A percentile compares a stretch with the other conserved stretches of the same genome.
Conservation (phyloP, 768 basidiomycete genomes). For the Mycena maculata region DNA sequence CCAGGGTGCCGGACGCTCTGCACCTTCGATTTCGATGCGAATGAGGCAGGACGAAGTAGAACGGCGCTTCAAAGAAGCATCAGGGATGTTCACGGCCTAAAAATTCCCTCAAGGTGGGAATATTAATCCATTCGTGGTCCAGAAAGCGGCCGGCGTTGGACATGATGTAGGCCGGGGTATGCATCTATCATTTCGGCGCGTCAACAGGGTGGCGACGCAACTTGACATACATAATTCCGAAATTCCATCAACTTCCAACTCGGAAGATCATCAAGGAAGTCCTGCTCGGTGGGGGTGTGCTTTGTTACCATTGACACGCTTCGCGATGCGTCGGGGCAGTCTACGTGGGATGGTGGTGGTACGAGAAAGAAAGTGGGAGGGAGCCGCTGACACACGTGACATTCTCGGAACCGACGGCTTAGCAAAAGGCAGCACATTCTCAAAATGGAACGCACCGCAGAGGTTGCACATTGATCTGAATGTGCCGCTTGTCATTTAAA, state of each 20-base stretch:
- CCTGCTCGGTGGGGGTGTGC: not conserved
- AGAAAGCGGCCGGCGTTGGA: not conserved
- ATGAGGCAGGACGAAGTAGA: not conserved
- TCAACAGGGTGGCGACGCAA: too few species aligned
- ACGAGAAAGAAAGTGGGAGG: not conserved
- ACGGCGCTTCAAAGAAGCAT: too few species aligned
- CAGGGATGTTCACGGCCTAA: not conserved
- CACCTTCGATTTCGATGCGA: not conserved
- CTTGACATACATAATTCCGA: constrained; percentile 1
- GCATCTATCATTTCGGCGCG: not conserved
- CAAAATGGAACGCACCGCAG: too few species aligned
- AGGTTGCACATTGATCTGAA: not conserved
- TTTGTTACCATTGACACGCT: not conserved
- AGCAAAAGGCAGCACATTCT: not conserved
- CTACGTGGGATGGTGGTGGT: not conserved
- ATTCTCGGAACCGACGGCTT: not conserved
- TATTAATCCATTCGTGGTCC: not conserved
- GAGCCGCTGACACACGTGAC: not conserved
- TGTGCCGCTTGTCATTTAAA: not conserved
- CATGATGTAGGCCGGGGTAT: not conserved
- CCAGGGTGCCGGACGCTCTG: not conserved
- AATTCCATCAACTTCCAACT: constrained; percentile 1
- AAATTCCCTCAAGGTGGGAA: not conserved
- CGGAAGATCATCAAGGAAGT: constrained; percentile 1
- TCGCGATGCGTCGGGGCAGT: not conserved